phyloP scores from a whole-genome alignment of 305 asterid genomes.

The Andrographis paniculata region DNA sequence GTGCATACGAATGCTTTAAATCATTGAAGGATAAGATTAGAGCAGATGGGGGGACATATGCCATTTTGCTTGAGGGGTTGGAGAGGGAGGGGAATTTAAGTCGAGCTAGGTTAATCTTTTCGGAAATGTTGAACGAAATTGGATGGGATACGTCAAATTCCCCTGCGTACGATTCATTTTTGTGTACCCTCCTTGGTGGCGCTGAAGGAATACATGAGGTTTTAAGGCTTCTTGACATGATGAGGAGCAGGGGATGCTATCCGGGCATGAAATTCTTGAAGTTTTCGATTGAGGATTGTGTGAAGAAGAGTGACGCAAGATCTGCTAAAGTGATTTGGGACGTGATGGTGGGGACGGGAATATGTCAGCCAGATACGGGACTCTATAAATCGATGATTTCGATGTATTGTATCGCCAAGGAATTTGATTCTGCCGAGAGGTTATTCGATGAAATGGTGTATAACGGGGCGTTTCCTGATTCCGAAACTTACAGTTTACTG shows the following conservation, averaged over 20 bases:
- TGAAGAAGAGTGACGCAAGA: conserved; percentile 38
- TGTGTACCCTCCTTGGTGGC: conserved; percentile 44
- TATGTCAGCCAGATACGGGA: conserved; percentile 31
- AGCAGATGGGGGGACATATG: conserved; percentile 37
- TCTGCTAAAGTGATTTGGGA: conserved; percentile 45
- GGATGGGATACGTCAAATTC: conserved; percentile 53
- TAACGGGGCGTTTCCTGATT: conserved; percentile 50
- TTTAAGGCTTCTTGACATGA: conserved; percentile 22
- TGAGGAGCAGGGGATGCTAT: conserved; percentile 39
- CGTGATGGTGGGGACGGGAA: conserved; percentile 32
- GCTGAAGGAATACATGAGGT: conserved; percentile 43
- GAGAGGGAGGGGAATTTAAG: conserved; percentile 40
- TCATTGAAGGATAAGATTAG: conserved; percentile 30
- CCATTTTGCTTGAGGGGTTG: conserved; percentile 55
- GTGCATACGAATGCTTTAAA: conserved; percentile 30
- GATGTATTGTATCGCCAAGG: conserved; percentile 41
- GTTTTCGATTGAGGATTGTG: conserved; percentile 46
- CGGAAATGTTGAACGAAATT: conserved; percentile 45
- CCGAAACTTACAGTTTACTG: conserved; percentile 42
- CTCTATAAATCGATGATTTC: conserved; percentile 43
- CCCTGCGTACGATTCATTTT: conserved; percentile 47
- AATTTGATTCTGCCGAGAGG: conserved; percentile 34
- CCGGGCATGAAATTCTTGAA: conserved; percentile 54
- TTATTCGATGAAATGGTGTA: conserved; percentile 60
- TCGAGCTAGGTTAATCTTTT: conserved; percentile 35